Evolutionary conservation across 176 grass and related monocot genomes (phyloP), one percentile per base, ranked within the genome.

Genomic region (Luzula sylvatica): DNA sequence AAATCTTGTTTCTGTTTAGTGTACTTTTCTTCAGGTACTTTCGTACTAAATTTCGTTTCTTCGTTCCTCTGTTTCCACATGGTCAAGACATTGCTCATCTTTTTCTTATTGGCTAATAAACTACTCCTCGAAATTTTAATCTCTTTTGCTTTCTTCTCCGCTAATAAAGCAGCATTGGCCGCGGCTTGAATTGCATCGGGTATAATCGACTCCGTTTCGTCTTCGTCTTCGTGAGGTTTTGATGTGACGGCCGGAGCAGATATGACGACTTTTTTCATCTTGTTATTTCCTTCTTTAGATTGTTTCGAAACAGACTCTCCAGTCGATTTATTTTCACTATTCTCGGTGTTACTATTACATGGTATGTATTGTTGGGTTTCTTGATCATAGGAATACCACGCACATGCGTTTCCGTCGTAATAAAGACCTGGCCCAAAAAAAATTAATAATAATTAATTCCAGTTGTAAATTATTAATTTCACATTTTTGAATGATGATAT

Each of bases 31-130:
- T 89, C 72, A 68, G 65, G 59, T 64, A 28, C 42, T 2, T 35
- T 35, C 0, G 0, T 35, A 2, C 9, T 35, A 30, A 64, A 50
- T 58, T 98, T 84, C 4, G 85, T 71, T 77, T 98, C 93, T 65
- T 98, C 77, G 78, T 79, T 98, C 52, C 85, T 90, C 79, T 98
- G 85, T 56, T 90, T 98, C 92, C 92, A 98, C 78, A 98, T 80
- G 19, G 84, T 78, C 68, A 90, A 71, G 44, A 98, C 92, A 86
- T 98, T 87, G 61, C 79, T 98, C 85, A 98, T 98, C 71, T 98
- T 98, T 69, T 98, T 98, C 78, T 90, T 98, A 68, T 89, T 98
- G 24, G 85, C 85, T 47, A 98, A 64, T 14, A 90, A 75, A 71
- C 60, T 98, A 65, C 24, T 71, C 73, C 86, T 98, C 24, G 81